Base-by-base conservation (phyloP, 495 filamentous ascomycete species). In the Aspergillus carlsbadensis region DNA sequence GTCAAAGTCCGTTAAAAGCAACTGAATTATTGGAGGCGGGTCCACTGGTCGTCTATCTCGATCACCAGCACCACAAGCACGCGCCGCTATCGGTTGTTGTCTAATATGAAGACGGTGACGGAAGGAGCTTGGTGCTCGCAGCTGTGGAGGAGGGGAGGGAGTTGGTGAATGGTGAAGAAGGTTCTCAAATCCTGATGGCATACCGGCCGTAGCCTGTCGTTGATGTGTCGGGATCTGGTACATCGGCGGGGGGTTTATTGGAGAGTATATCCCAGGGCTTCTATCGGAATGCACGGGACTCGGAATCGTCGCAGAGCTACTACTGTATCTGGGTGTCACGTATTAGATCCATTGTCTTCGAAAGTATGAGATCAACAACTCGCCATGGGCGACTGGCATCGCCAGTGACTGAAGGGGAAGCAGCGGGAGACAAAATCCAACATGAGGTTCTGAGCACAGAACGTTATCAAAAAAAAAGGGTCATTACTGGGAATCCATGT, bases 41-140 rank as follows among this genome's bases (percentile, higher is more conserved):
- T 98, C 94, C 44, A 98, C 91, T 24, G 96, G 90, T 52, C 94
- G 83, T 24, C 94, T 87, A 69, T 98, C 94, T 63, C 93, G 77
- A 69, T 97, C 94, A 50, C 92, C 92, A 59, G 95, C 96, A 7
- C 94, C 93, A 70, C 94, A 98, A 43, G 91, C 91, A 65, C 94
- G 84, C 37, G 93, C 94, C 6, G 91, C 92, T 5, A 85, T 76
- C 29, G 94, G 94, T 60, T 98, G 94, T 65, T 98, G 94, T 13
- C 94, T 88, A 35, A 98, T 84, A 29, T 78, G 79, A 40, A 98
- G 81, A 29, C 71, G 70, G 64, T 84, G 84, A 22, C 74, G 71
- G 31, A 72, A 64, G n/a, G 63, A 63, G 22, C 65, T 51, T 26
- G 63, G 51, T 8, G 69, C 57, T 45, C 52, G 52, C 13, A 8